Percentiles rank a stretch among this genome's conserved stretches.
Evolutionary conservation across 2,329 filamentous ascomycete species (phyloP).

Genomic region (Ceratocystis colombiana): DNA sequence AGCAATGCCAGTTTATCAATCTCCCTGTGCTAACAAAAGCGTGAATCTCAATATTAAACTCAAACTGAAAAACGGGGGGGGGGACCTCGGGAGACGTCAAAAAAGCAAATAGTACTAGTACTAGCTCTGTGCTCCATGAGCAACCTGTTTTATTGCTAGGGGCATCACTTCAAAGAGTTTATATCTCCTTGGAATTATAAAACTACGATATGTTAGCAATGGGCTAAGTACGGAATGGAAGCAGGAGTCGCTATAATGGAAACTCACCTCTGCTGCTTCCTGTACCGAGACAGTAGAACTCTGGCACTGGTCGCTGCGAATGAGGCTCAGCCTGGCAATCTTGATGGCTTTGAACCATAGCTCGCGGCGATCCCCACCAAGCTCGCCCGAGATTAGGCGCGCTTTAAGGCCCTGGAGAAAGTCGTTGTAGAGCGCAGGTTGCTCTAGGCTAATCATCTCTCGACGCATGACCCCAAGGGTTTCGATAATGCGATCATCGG

Average conservation of each 20-base stretch:
- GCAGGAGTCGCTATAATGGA: neutral
- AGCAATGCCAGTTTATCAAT: too few relatives aligned
- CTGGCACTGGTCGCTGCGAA: conserved; percentile 54
- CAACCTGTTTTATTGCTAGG: too few relatives aligned
- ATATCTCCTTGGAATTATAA: conserved; percentile 33
- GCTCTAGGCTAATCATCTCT: conserved; percentile 64
- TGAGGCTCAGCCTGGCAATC: conserved; percentile 58
- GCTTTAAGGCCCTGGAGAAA: conserved; percentile 63
- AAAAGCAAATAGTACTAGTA: too few relatives aligned
- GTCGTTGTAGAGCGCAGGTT: conserved; percentile 65
- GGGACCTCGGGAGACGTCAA: too few relatives aligned
- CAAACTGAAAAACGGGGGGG: too few relatives aligned
- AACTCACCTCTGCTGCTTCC: conserved; percentile 54
- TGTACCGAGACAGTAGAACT: conserved; percentile 56
- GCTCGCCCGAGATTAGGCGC: conserved; percentile 55
- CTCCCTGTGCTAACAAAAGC: too few relatives aligned
- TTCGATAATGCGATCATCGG: conserved; percentile 66
- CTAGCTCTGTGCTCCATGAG: too few relatives aligned
- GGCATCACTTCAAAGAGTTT: too few relatives aligned
- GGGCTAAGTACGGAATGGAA: neutral
- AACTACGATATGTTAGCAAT: conserved; percentile 22
- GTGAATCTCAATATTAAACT: too few relatives aligned
- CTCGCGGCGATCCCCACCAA: conserved; percentile 68
- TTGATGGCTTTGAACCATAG: conserved; percentile 66
- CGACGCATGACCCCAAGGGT: conserved; percentile 67